Conservation (phyloP, 2,329 filamentous ascomycete species). For the Seiridium cupressi region DNA sequence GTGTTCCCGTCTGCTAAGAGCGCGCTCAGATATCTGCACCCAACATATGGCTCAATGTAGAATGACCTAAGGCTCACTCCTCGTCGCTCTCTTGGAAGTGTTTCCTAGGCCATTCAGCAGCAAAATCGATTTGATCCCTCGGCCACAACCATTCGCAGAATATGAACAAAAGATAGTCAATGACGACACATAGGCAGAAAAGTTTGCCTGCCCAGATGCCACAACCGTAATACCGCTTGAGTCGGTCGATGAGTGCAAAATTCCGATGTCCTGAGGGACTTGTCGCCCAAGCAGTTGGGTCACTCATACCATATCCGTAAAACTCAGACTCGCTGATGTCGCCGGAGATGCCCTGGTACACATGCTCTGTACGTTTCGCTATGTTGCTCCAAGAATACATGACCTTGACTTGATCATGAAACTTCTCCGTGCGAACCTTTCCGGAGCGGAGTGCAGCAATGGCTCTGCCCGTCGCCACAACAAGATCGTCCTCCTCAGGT, state of each 20-base stretch:
- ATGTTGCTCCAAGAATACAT: slow-evolving; percentile 99
- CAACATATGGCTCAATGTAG: background rate
- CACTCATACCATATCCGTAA: slow-evolving; percentile 74
- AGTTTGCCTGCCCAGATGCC: slow-evolving; percentile 98
- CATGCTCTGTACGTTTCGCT: slow-evolving; percentile 86
- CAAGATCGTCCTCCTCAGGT: slow-evolving; percentile 93
- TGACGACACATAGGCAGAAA: slow-evolving; percentile 90
- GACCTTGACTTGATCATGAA: slow-evolving; percentile 94
- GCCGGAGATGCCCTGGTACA: slow-evolving; percentile 90
- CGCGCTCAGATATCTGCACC: background rate
- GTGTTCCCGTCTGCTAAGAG: no score
- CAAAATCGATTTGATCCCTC: slow-evolving; percentile 81
- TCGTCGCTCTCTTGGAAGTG: slow-evolving; percentile 23
- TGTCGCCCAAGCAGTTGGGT: slow-evolving; percentile 61
- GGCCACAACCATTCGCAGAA: slow-evolving; percentile 87
- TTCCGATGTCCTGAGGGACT: slow-evolving; percentile 71
- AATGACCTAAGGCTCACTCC: slow-evolving; percentile 10
- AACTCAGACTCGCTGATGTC: slow-evolving; percentile 84
- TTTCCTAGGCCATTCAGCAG: slow-evolving; percentile 89
- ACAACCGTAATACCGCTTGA: slow-evolving; percentile 97
- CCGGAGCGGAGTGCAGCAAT: slow-evolving; percentile 84
- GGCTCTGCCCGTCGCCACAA: slow-evolving; percentile 83
- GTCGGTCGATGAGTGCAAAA: slow-evolving; percentile 87
- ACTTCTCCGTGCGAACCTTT: slow-evolving; percentile 85
- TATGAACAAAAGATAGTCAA: slow-evolving; percentile 90